These are phyloP conservation scores for Backusella psychrophila DNA, from an alignment of 192 early-diverging fungal genomes.

Conservation along the genomic window DNA sequence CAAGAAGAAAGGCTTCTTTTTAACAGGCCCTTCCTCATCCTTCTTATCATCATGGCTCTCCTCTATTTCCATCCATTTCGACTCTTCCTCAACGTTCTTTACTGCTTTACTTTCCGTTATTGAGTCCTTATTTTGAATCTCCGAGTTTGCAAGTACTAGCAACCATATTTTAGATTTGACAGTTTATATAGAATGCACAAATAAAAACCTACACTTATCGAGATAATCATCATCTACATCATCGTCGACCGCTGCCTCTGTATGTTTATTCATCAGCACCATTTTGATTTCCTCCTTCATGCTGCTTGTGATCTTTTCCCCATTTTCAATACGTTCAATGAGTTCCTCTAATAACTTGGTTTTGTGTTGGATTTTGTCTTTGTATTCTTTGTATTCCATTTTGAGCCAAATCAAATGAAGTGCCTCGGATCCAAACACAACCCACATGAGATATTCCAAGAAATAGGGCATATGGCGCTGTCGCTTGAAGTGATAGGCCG, in stretches of 20 bases:
- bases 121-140: not conserved
- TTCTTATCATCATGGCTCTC: not conserved
- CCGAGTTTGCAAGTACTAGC: slow-evolving; percentile 5
- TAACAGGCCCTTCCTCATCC: not conserved
- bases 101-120: slow-evolving; percentile 1
- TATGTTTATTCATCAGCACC: slow-evolving; percentile 23
- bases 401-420: slow-evolving; percentile 42
- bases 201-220: slow-evolving; percentile 29
- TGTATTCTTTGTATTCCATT: slow-evolving; percentile 34
- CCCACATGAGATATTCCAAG: slow-evolving; percentile 39
- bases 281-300: slow-evolving; percentile 26
- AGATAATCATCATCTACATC: slow-evolving; percentile 37
- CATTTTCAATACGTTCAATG: slow-evolving; percentile 25
- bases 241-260: not conserved
- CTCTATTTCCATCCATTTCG: slow-evolving; percentile 1
- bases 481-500: slow-evolving; percentile 34
- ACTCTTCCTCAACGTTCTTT: not conserved
- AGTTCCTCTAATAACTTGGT: slow-evolving; percentile 26
- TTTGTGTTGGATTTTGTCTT: slow-evolving; percentile 24
- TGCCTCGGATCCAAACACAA: slow-evolving; percentile 38
- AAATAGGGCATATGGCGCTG: slow-evolving; percentile 36
- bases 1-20: slow-evolving; percentile 13
- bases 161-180: not conserved
- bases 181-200: not conserved
- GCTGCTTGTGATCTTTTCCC: slow-evolving; percentile 11